Conservation (phyloP, 257 asterid genomes). For the Verbena officinalis region DNA sequence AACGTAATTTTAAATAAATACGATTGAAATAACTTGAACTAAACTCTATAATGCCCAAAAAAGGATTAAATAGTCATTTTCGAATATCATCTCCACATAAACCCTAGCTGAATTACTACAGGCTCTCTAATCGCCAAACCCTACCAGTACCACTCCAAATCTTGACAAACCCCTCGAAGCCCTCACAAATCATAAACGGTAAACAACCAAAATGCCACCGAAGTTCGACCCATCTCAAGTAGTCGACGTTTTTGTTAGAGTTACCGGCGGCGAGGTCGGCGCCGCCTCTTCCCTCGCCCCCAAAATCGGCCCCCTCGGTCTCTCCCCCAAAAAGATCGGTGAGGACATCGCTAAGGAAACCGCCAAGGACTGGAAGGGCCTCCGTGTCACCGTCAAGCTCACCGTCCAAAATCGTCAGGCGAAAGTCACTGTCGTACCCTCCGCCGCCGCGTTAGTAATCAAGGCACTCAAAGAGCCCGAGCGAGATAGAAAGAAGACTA, state of each 20-base stretch:
- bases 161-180: neutral
- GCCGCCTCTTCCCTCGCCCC: conserved; percentile 38
- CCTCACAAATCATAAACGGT: neutral
- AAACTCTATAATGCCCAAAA: no score
- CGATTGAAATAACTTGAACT: no score
- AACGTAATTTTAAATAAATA: no score
- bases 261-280: conserved; percentile 41
- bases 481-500: conserved; percentile 34
- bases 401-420: conserved; percentile 33
- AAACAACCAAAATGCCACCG: conserved; percentile 31
- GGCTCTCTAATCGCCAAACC: neutral
- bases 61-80: neutral
- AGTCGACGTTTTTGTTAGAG: conserved; percentile 37
- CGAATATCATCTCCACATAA: neutral
- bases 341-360: conserved; percentile 37
- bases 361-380: conserved; percentile 39
- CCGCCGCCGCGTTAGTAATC: conserved; percentile 38
- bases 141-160: neutral
- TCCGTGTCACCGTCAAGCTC: conserved; percentile 35
- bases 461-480: conserved; percentile 40
- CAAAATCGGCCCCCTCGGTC: conserved; percentile 33
- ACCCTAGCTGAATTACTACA: neutral
- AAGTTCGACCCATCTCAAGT: conserved; percentile 37
- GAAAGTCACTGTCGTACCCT: conserved; percentile 34
- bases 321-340: conserved; percentile 33